Conservation (phyloP, 2,329 filamentous ascomycete species). For the Hypoxylon sp. region DNA sequence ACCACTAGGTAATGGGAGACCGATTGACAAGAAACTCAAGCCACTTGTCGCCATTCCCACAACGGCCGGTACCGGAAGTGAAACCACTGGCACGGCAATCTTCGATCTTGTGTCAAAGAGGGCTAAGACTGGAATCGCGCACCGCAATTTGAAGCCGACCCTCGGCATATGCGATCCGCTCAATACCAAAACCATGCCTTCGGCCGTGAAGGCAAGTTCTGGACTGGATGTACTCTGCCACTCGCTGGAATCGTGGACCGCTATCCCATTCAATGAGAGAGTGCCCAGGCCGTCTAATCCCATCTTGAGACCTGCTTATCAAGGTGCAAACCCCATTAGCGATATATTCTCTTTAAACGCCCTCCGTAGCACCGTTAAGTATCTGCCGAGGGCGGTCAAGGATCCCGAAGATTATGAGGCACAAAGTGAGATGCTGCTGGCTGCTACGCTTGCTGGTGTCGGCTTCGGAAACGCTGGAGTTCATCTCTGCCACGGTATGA, state of each 20-base stretch:
- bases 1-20: conserved; percentile 85
- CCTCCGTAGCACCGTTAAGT: conserved; percentile 86
- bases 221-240: conserved; percentile 97
- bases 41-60: conserved; percentile 88
- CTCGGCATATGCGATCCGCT: conserved; percentile 87
- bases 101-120: conserved; percentile 92
- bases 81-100: conserved; percentile 97
- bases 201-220: conserved; percentile 90
- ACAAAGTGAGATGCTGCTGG: conserved; percentile 94
- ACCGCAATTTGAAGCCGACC: conserved; percentile 94
- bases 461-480: conserved; percentile 98
- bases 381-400: conserved; percentile 86
- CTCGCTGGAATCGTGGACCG: conserved; percentile 95
- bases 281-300: conserved; percentile 88
- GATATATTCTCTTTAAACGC: conserved; percentile 96
- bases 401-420: conserved; percentile 94
- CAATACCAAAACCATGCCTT: conserved; percentile 96
- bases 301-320: conserved; percentile 91
- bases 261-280: conserved; percentile 92
- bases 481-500: conserved; percentile 74
- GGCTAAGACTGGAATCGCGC: conserved; percentile 95
- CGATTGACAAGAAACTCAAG: conserved; percentile 76
- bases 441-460: conserved; percentile 92
- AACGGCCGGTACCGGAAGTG: conserved; percentile 87
- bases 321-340: conserved; percentile 96